phyloP scores from a whole-genome alignment of 169 alveolate species.

The Blepharisma undulans region DNA sequence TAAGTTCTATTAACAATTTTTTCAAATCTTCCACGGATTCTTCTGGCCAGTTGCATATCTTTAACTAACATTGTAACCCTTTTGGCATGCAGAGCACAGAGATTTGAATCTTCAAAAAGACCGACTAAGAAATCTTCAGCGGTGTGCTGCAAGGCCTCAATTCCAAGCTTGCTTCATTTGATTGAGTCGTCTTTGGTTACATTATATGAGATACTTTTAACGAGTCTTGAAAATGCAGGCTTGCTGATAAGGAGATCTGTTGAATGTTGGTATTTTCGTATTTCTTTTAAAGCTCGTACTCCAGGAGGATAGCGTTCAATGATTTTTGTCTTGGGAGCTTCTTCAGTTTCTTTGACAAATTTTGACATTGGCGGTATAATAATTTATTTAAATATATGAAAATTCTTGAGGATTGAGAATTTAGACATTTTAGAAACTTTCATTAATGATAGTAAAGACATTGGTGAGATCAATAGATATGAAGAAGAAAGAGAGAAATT shows the following conservation, averaged over 20 bases:
- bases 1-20: not conserved
- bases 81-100: slow-evolving; percentile 58
- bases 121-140: slow-evolving; percentile 53
- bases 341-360: not conserved
- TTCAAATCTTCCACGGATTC: slow-evolving; percentile 47
- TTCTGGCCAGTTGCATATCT: slow-evolving; percentile 60
- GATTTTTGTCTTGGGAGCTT: not conserved
- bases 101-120: slow-evolving; percentile 54
- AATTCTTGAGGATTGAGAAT: too few species aligned
- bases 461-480: too few species aligned
- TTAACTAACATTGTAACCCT: slow-evolving; percentile 58
- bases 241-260: slow-evolving; percentile 18
- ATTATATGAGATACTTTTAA: slow-evolving; percentile 39
- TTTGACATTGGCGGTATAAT: not conserved
- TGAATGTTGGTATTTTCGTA: not conserved
- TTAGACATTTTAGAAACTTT: too few species aligned
- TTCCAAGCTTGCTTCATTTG: slow-evolving; percentile 39
- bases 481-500: too few species aligned
- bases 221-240: slow-evolving; percentile 46
- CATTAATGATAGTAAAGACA: too few species aligned
- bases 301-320: not conserved
- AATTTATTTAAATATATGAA: too few species aligned
- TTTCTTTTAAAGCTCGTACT: not conserved
- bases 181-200: slow-evolving; percentile 18
- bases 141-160: slow-evolving; percentile 46